Percentiles rank a stretch among this genome's conserved stretches.
These are phyloP conservation scores for Akanthomyces lecanii DNA, from an alignment of 2,329 filamentous ascomycete genomes.

Conservation along the genomic window DNA sequence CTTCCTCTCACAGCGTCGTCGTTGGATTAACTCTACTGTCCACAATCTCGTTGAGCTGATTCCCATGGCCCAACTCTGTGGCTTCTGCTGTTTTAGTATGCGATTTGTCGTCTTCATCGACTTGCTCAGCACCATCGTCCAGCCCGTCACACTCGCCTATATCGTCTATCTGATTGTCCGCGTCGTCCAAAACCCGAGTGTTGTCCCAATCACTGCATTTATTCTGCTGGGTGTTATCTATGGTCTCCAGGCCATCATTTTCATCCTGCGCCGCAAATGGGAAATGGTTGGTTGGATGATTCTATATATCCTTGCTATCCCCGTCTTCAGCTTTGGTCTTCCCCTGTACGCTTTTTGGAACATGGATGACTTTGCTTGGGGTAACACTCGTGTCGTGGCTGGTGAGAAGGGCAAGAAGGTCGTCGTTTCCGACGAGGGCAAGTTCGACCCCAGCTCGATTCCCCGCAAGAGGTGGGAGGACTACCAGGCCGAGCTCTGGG, in stretches of 20 bases:
- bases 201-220: slow-evolving; percentile 81
- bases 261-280: slow-evolving; percentile 95
- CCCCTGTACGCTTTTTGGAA: slow-evolving; percentile 97
- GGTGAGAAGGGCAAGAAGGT: slow-evolving; percentile 91
- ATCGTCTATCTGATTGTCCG: slow-evolving; percentile 84
- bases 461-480: slow-evolving; percentile 99
- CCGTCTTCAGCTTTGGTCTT: slow-evolving; percentile 84
- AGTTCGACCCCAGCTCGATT: slow-evolving; percentile 89
- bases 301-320: slow-evolving; percentile 85
- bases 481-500: slow-evolving; percentile 97
- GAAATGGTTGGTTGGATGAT: slow-evolving; percentile 99
- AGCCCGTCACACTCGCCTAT: slow-evolving; percentile 87
- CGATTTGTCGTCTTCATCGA: slow-evolving; percentile 96
- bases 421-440: slow-evolving; percentile 93
- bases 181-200: slow-evolving; percentile 54
- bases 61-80: slow-evolving; percentile 87
- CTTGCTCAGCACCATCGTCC: slow-evolving; percentile 83
- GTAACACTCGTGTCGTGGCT: slow-evolving; percentile 94
- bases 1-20: slow-evolving; percentile 95
- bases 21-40: slow-evolving; percentile 99
- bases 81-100: slow-evolving; percentile 99
- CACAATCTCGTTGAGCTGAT: slow-evolving; percentile 97
- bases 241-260: slow-evolving; percentile 93
- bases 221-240: slow-evolving; percentile 93
- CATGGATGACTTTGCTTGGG: slow-evolving; percentile 99